Evolutionary conservation across 495 filamentous ascomycete genomes (phyloP).

Genomic region (Aspergillus steynii): DNA sequence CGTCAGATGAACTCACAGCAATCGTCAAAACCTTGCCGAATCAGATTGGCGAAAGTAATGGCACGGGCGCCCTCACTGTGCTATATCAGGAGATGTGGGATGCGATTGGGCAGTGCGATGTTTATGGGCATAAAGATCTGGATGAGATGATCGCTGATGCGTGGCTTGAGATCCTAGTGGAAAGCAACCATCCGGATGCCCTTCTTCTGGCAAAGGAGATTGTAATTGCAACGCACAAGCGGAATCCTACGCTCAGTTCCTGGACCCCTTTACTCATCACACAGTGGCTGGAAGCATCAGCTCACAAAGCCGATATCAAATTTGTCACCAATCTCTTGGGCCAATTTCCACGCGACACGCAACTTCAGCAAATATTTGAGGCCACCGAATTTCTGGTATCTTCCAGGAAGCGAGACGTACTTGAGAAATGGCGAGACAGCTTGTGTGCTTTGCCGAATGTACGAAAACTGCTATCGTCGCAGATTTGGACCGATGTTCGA

Average conservation of each 20-base stretch:
- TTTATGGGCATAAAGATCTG: constrained; percentile 38
- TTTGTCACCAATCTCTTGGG: constrained; percentile 23
- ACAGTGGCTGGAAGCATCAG: constrained; percentile 25
- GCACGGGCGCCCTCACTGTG: constrained; percentile 11
- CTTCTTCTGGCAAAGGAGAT: constrained; percentile 37
- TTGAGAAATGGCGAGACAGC: constrained; percentile 37
- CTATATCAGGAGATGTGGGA: constrained; percentile 39
- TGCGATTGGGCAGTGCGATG: constrained; percentile 40
- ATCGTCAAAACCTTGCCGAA: constrained; percentile 32
- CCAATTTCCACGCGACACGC: constrained; percentile 25
- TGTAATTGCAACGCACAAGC: constrained; percentile 27
- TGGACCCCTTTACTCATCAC: constrained; percentile 35
- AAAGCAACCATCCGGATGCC: constrained; percentile 9
- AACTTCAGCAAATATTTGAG: constrained; percentile 30
- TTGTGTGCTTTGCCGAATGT: constrained; percentile 25
- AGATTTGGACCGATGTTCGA: constrained; percentile 29
- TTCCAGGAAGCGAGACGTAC: constrained; percentile 15
- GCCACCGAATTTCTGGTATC: constrained; percentile 35
- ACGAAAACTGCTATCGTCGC: constrained; percentile 24
- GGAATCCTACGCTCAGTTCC: constrained; percentile 9
- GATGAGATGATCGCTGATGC: constrained; percentile 25
- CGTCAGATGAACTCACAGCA: constrained; percentile 34
- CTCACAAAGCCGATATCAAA: constrained; percentile 8
- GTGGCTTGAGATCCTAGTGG: constrained; percentile 35
- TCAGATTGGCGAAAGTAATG: not conserved